phyloP scores from a whole-genome alignment of 352 stramenopile genomes.

The Globisporangium okanoganense region DNA sequence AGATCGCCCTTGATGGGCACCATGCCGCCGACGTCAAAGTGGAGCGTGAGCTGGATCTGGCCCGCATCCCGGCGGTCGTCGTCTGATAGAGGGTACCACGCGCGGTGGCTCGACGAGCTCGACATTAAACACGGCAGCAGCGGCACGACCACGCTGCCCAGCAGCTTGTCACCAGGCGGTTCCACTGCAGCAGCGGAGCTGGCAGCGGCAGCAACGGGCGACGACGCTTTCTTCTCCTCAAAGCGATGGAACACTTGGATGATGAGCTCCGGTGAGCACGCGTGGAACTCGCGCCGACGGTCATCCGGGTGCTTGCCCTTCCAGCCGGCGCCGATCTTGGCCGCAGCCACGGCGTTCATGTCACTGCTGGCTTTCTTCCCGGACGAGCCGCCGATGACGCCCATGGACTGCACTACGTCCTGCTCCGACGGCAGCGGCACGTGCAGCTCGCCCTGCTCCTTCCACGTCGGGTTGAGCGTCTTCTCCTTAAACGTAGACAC shows the following conservation, averaged over 20 bases:
- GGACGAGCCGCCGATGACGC: slow-evolving; percentile 15
- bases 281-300: slow-evolving; percentile 34
- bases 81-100: slow-evolving; percentile 52
- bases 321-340: slow-evolving; percentile 15
- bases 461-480: slow-evolving; percentile 64
- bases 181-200: slow-evolving; percentile 5
- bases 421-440: slow-evolving; percentile 57
- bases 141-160: slow-evolving; percentile 52
- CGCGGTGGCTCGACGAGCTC: slow-evolving; percentile 42
- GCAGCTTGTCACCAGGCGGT: slow-evolving; percentile 42
- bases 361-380: slow-evolving; percentile 17
- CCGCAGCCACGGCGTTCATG: slow-evolving; percentile 7
- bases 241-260: slow-evolving; percentile 59
- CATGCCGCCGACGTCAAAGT: slow-evolving; percentile 50
- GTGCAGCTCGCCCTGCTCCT: slow-evolving; percentile 44
- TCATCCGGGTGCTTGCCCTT: slow-evolving; percentile 17
- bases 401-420: slow-evolving; percentile 46
- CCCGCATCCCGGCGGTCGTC: slow-evolving; percentile 48
- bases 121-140: slow-evolving; percentile 62
- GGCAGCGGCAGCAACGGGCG: slow-evolving; percentile 4
- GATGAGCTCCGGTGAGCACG: slow-evolving; percentile 52
- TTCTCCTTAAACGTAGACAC: slow-evolving; percentile 42
- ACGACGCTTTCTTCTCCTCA: slow-evolving; percentile 19
- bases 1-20: slow-evolving; percentile 53
- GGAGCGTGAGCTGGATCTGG: slow-evolving; percentile 54